Evolutionary conservation across 176 grass and related monocot genomes (phyloP), one percentile per base, ranked within the genome.

Genomic region (Lolium multiflorum): DNA sequence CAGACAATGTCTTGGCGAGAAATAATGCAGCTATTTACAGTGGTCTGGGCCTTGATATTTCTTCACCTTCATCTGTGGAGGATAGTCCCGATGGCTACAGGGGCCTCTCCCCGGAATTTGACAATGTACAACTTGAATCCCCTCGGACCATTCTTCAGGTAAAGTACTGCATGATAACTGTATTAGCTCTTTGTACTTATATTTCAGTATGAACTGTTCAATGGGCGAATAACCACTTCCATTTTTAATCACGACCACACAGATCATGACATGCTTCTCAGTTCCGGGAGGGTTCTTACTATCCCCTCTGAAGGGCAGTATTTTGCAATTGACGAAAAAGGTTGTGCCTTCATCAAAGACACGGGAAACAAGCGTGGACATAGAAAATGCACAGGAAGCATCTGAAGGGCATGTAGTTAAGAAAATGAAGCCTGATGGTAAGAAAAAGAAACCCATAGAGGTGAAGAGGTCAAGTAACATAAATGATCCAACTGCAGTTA

Each of bases 1-100:
- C 88, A 67, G 92, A 92, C 10, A 94, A 90, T 68, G 86, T 77
- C 11, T 57, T 91, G 89, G 70, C 90, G 17, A 94, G 79, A 92
- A 92, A 96, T 87, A 98, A 94, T 87, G 80, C 96, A 11, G 93
- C 90, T 89, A 94, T 99, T 52, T 99, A 99, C 76, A 96, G 90
- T 57, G 94, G 92, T 80, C 67, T 99, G 80, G 97, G 94, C 48
- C 92, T 99, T 41, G 88, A 99, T 74, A 90, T 96, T 89, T 96
- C 92, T 87, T 93, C 97, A 80, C 91, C 96, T 91, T 89, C 97
- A 68, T 99, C 97, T 24, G 26, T 79, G 0, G 97, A 99, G 83
- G 97, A 93, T 84, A 96, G 97, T 84, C 89, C 94, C 14, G 89
- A 88, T 89, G 89, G 54, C 13, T 77, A 73, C 77, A 90, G 76